Evolutionary conservation across 306 rosid genomes (phyloP), one percentile per base, ranked within the genome.

Genomic region (Oxytropis ochrocephala): DNA sequence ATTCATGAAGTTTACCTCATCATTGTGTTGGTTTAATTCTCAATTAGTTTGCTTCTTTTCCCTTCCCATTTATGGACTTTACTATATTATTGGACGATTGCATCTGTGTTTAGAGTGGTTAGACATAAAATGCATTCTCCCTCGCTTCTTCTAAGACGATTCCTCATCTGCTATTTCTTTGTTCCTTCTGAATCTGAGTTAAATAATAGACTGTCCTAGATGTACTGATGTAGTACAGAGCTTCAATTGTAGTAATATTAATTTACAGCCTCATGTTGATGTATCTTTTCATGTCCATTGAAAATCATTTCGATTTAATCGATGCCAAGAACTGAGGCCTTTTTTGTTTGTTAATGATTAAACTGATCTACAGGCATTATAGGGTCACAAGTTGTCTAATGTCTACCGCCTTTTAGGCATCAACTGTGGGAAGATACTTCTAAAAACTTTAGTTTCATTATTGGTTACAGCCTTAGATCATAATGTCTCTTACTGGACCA

Each of bases 11-110:
- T 17, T 47, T 8, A n/a, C 13, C 14, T 55, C 51, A 12, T 53
- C 46, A 2, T 55, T 61, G 24, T 50, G 61, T 46, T 74, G 76
- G 69, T 47, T 74, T 8, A 5, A 63, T 44, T 59, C 51, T 24
- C 58, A 19, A 16, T 64, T 32, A 8, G 12, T 67, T 67, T 43
- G 51, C 49, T 44, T 38, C 9, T 36, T 69, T 50, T 4, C 6
- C 27, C 21, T 17, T 72, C 33, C 43, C 48, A 4, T 39, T 29
- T 61, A 19, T 11, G 19, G 14, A 17, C 29, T 42, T 51, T 76
- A 42, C 64, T 33, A 13, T 44, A 49, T 14, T 46, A 44, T 47
- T 75, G 39, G 30, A 42, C 41, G 64, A 53, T 24, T 62, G 18
- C 46, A 53, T 44, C 52, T 43, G 16, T n/a, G 42, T 17, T 59